Evolutionary conservation across 306 rosid genomes (phyloP).

Genomic region (Delonix regia): DNA sequence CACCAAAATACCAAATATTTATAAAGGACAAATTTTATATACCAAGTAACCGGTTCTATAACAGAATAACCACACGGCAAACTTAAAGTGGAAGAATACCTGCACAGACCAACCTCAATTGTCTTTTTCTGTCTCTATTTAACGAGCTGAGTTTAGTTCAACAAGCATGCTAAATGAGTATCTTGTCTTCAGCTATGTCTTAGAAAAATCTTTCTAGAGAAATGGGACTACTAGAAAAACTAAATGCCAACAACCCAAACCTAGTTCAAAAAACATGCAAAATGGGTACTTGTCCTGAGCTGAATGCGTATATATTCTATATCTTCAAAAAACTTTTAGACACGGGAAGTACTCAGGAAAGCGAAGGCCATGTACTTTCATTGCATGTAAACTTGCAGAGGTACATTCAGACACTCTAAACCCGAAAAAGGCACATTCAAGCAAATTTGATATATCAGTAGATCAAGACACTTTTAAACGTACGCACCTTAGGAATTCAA

Average conservation of each 20-base stretch:
- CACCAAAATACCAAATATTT: background rate
- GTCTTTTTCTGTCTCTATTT: background rate
- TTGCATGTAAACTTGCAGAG: constrained; percentile 18
- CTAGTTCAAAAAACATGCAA: background rate
- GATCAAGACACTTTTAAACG: background rate
- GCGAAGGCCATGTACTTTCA: background rate
- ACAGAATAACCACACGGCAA: background rate
- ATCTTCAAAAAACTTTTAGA: background rate
- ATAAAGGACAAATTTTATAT: background rate
- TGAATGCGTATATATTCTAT: background rate
- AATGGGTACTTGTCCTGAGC: background rate
- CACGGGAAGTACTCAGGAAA: background rate
- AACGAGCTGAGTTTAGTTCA: constrained; percentile 1
- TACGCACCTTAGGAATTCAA: constrained; percentile 73
- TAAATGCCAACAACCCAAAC: background rate
- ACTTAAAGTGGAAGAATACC: background rate
- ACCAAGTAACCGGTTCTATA: background rate
- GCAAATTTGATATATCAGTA: background rate
- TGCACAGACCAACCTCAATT: background rate
- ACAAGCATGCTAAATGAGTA: background rate
- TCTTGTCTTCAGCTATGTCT: background rate
- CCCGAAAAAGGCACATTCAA: background rate
- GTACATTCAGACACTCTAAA: constrained; percentile 12
- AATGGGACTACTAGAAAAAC: constrained; percentile 14
- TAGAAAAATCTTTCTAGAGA: background rate